A percentile compares a stretch with the other conserved stretches of the same genome.
Evolutionary conservation across 345 rosid genomes (phyloP).

Genomic region (Gossypium bickii): DNA sequence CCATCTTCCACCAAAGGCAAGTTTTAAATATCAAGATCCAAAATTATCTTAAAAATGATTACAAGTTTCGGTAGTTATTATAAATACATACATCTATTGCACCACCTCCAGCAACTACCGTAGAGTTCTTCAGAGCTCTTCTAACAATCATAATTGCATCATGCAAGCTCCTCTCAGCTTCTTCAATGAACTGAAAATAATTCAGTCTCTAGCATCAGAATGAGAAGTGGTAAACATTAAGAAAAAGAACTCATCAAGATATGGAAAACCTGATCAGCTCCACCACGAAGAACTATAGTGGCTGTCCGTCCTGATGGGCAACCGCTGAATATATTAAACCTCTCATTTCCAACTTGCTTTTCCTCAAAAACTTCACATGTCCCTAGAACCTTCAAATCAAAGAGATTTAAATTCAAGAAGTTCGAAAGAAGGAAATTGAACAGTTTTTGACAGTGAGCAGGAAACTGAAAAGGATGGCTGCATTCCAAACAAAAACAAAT

Average conservation of each 20-base stretch:
- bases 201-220: constrained; percentile 4
- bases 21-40: constrained; percentile 10
- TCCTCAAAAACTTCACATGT: constrained; percentile 95
- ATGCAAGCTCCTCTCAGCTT: constrained; percentile 98
- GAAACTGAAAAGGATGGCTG: constrained; percentile 3
- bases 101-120: constrained; percentile 99
- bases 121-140: constrained; percentile 93
- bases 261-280: constrained; percentile 91
- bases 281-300: constrained; percentile 99
- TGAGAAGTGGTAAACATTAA: neutral
- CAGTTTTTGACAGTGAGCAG: neutral
- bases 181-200: constrained; percentile 82
- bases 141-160: constrained; percentile 99
- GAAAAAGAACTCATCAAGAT: neutral
- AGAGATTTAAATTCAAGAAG: constrained; percentile 1
- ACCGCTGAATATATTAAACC: constrained; percentile 96
- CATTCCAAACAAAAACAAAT: constrained; percentile 4
- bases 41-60: neutral
- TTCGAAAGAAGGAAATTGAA: neutral
- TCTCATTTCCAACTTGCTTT: constrained; percentile 96
- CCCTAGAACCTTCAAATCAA: constrained; percentile 76
- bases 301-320: constrained; percentile 95
- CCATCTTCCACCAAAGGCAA: constrained; percentile 62
- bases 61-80: neutral
- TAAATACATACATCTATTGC: constrained; percentile 83